phyloP scores from a whole-genome alignment of 2,329 filamentous ascomycete species.

The Ceratocystis cubensis region DNA sequence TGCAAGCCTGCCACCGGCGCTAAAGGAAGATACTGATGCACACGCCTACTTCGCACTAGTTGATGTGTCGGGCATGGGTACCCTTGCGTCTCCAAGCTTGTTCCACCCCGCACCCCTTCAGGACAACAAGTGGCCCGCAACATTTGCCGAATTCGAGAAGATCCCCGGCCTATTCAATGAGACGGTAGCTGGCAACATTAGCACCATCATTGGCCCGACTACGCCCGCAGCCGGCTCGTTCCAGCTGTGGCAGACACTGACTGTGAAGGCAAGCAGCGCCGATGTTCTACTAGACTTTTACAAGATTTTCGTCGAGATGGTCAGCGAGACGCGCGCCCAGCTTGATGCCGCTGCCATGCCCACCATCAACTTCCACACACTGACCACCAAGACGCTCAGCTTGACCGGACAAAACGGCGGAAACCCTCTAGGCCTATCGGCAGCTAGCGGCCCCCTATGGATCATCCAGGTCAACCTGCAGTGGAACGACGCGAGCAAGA shows the following conservation, averaged over 20 bases:
- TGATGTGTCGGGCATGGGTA: slow-evolving; percentile 26
- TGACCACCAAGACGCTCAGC: slow-evolving; percentile 30
- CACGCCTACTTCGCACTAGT: slow-evolving; percentile 25
- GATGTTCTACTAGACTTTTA: slow-evolving; percentile 26
- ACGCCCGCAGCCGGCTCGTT: slow-evolving; percentile 3
- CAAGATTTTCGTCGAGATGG: slow-evolving; percentile 27
- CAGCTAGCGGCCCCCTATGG: slow-evolving; percentile 24
- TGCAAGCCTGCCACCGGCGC: slow-evolving; percentile 21
- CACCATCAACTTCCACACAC: slow-evolving; percentile 30
- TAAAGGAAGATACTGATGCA: slow-evolving; percentile 20
- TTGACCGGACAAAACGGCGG: slow-evolving; percentile 30
- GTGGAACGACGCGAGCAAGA: slow-evolving; percentile 23
- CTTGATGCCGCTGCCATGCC: slow-evolving; percentile 22
- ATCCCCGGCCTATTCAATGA: not conserved
- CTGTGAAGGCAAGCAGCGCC: slow-evolving; percentile 23
- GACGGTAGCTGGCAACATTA: not conserved
- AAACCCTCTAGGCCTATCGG: slow-evolving; percentile 30
- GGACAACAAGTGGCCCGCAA: slow-evolving; percentile 22
- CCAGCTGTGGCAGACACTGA: slow-evolving; percentile 11
- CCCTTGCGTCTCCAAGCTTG: slow-evolving; percentile 23
- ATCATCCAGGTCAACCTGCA: slow-evolving; percentile 23
- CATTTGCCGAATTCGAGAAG: not conserved
- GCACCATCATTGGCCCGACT: not conserved
- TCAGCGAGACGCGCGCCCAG: slow-evolving; percentile 24
- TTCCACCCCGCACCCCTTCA: slow-evolving; percentile 20